Percentiles rank a stretch among this genome's conserved stretches.
phyloP scores from a whole-genome alignment of 192 early-diverging fungal species.

The Coemansia sp. region DNA sequence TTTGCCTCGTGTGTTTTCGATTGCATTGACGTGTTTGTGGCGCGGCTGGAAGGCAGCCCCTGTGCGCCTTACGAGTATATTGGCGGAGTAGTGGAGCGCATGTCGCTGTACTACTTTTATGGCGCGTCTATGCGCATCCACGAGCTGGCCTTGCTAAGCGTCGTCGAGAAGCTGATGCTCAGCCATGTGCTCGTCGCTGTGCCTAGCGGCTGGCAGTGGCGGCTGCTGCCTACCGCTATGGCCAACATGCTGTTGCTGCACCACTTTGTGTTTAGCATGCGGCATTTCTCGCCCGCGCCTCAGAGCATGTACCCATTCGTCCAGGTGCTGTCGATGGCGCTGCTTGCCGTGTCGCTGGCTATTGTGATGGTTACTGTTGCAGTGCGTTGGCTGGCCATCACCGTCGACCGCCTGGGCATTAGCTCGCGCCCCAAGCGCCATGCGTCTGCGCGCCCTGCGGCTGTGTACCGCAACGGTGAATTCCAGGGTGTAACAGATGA shows the following conservation, averaged over 20 bases:
- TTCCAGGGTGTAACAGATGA: slow-evolving; percentile 29
- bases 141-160: slow-evolving; percentile 35
- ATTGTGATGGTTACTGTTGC: slow-evolving; percentile 38
- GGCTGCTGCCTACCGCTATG: slow-evolving; percentile 34
- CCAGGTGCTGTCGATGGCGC: slow-evolving; percentile 40
- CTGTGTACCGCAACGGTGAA: slow-evolving; percentile 34
- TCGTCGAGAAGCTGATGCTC: slow-evolving; percentile 38
- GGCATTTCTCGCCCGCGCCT: slow-evolving; percentile 7
- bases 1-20: slow-evolving; percentile 36
- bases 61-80: slow-evolving; percentile 51
- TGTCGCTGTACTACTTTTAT: slow-evolving; percentile 50
- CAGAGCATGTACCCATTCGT: slow-evolving; percentile 43
- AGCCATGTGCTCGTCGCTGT: slow-evolving; percentile 25
- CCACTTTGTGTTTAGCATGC: slow-evolving; percentile 44
- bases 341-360: slow-evolving; percentile 22
- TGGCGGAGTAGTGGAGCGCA: slow-evolving; percentile 46
- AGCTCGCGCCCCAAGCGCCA: background rate
- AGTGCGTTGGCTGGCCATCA: slow-evolving; percentile 29
- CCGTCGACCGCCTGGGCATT: slow-evolving; percentile 31
- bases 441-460: slow-evolving; percentile 1
- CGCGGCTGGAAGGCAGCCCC: slow-evolving; percentile 51
- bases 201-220: slow-evolving; percentile 48
- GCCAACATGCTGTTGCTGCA: slow-evolving; percentile 31
- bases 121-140: slow-evolving; percentile 44
- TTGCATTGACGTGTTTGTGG: slow-evolving; percentile 52